Percentiles rank a stretch among this genome's conserved stretches.
phyloP scores from a whole-genome alignment of 2,329 filamentous ascomycete species.

The Clonostachys sp. region DNA sequence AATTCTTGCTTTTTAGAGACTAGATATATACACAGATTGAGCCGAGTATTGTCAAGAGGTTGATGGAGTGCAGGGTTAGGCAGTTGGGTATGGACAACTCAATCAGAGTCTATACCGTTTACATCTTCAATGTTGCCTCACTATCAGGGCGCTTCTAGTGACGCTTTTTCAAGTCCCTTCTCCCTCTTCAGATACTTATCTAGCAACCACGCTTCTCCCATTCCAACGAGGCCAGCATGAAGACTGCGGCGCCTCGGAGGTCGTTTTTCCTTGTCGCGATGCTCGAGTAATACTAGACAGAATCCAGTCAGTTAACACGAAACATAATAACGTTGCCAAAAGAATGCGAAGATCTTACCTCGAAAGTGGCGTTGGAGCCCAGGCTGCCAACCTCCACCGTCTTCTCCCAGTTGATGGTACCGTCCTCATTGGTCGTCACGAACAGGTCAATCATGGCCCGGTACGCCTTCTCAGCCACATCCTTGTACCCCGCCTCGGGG shows the following conservation, averaged over 20 bases:
- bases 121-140: too few species aligned
- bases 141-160: too few species aligned
- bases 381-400: conserved; percentile 47
- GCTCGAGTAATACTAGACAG: conserved; percentile 15
- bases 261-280: conserved; percentile 17
- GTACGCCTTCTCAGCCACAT: conserved; percentile 5
- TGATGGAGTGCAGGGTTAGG: too few species aligned
- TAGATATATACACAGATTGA: too few species aligned
- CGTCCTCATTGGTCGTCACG: conserved; percentile 34
- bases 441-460: conserved; percentile 31
- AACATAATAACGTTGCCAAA: background rate
- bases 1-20: too few species aligned
- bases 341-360: conserved; percentile 23
- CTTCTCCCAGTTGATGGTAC: conserved; percentile 37
- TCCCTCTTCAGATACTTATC: too few species aligned
- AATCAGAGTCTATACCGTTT: too few species aligned
- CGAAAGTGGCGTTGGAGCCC: conserved; percentile 38
- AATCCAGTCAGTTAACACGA: background rate
- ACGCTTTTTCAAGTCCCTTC: too few species aligned
- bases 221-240: conserved; percentile 18
- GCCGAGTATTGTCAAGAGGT: too few species aligned
- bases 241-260: conserved; percentile 18
- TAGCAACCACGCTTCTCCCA: conserved; percentile 9
- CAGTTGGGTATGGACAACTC: too few species aligned
- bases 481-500: conserved; percentile 4